Conservation (phyloP, 2,329 filamentous ascomycete species). For the Aspergillus nomiae region DNA sequence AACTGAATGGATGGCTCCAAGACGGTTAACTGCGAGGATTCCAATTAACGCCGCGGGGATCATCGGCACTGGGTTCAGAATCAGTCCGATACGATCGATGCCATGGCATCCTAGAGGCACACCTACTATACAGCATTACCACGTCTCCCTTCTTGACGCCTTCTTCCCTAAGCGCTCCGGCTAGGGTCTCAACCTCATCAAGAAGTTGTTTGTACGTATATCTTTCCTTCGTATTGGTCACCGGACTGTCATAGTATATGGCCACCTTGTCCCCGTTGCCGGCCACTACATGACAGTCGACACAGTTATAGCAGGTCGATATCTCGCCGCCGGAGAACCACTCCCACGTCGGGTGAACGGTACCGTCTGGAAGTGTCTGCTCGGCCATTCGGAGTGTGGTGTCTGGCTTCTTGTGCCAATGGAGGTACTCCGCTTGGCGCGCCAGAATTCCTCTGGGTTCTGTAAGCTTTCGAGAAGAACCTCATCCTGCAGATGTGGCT, state of each 20-base stretch:
- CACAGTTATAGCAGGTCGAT: constrained; percentile 92
- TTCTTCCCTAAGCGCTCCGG: constrained; percentile 85
- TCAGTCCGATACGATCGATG: constrained; percentile 2
- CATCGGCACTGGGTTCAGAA: constrained; percentile 63
- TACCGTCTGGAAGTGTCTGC: constrained; percentile 53
- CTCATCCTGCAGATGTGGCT: constrained; percentile 3
- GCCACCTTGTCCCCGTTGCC: constrained; percentile 78
- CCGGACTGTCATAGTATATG: constrained; percentile 96
- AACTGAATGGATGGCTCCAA: constrained; percentile 92
- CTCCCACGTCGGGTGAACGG: constrained; percentile 84
- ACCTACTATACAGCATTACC: constrained; percentile 74
- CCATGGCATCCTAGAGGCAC: constrained; percentile 5
- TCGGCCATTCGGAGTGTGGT: constrained; percentile 3
- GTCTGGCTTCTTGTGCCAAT: constrained; percentile 64
- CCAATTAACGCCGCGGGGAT: constrained; percentile 90
- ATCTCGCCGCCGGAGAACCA: constrained; percentile 91
- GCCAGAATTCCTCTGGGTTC: constrained; percentile 84
- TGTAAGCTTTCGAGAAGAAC: constrained; percentile 65
- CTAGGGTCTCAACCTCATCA: constrained; percentile 78
- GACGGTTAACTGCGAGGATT: constrained; percentile 82
- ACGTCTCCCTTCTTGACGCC: constrained; percentile 94
- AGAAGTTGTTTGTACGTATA: constrained; percentile 89
- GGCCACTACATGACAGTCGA: constrained; percentile 88
- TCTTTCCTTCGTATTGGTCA: constrained; percentile 76
- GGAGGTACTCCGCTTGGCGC: constrained; percentile 74